Base-by-base conservation (phyloP, 192 early-diverging fungal genomes). In the Coemansia sp. region DNA sequence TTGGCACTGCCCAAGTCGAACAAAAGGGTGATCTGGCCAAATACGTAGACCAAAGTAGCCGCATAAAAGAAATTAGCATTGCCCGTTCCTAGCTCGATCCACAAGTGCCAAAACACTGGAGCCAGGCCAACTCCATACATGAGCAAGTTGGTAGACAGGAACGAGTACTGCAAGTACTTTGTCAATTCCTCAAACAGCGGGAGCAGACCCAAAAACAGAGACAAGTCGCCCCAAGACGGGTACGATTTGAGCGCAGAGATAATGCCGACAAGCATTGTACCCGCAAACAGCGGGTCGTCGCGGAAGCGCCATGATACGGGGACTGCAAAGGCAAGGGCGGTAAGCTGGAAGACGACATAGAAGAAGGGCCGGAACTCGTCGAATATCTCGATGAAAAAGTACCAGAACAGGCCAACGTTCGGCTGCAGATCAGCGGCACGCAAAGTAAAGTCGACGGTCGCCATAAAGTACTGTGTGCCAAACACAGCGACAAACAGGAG, bases 351-450 rank as follows among this genome's bases (percentile, higher is more conserved):
- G 3, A 97, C 95, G 20, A 90, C 76, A 72, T 95, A 68, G 78
- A 98, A 99, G 75, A 99, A 98, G 7, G 87, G 70, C 34, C 98
- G 88, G 88, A 98, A 99, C 66, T 97, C 94, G 75, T 99, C 97
- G 87, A 99, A 99, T 79, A 99, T 96, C 78, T 99, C 98, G 61
- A 95, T 98, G 82, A 98, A 97, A 81, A 99, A 97, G 84, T 99
- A 99, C 98, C 98, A 99, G 73, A 89, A 97, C 63, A 98, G 75
- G 6, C 98, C 98, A 29, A 97, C 87, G 80, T 97, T 99, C 2
- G 97, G 98, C n/a, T 92, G 92, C 71, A 99, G 78, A 65, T 99
- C 98, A 44, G 89, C 82, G 16, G 96, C 92, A 3, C 87, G 74
- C 40, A 96, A 71, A 13, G 75, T 80, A 66, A 84, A 79, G 44